A percentile compares a stretch with the other conserved stretches of the same genome.
These are phyloP conservation scores for Peronospora destructor DNA, from an alignment of 352 stramenopile species.

Conservation along the genomic window DNA sequence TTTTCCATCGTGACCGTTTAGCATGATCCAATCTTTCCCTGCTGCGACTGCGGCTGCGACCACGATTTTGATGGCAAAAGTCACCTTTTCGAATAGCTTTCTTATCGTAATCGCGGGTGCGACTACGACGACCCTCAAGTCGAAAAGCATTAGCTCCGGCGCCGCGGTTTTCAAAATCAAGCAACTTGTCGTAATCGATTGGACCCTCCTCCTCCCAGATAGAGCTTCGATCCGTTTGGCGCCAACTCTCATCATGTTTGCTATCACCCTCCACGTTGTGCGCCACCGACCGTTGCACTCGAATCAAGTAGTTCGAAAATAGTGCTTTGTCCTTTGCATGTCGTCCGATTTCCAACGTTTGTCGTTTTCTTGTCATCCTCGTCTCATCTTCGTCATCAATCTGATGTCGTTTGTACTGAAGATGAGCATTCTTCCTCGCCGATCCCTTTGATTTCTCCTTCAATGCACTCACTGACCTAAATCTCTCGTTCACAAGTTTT, in stretches of 20 bases:
- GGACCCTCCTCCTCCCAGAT: slow-evolving; percentile 49
- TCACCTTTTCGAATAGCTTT: slow-evolving; percentile 7
- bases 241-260: slow-evolving; percentile 2
- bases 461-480: slow-evolving; percentile 46
- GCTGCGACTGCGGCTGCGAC: slow-evolving; percentile 36
- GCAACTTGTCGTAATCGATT: slow-evolving; percentile 77
- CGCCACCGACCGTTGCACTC: slow-evolving; percentile 49
- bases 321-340: slow-evolving; percentile 57
- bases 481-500: slow-evolving; percentile 54
- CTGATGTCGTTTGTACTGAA: slow-evolving; percentile 57
- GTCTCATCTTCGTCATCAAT: slow-evolving; percentile 18
- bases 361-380: slow-evolving; percentile 7
- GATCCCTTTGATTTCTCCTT: slow-evolving; percentile 46
- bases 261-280: slow-evolving; percentile 24
- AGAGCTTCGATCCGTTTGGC: slow-evolving; percentile 4
- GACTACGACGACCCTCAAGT: slow-evolving; percentile 13
- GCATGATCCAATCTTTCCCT: slow-evolving; percentile 13
- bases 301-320: slow-evolving; percentile 51
- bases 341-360: slow-evolving; percentile 35
- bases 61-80: slow-evolving; percentile 8
- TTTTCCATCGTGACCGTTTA: slow-evolving; percentile 15
- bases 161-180: slow-evolving; percentile 53
- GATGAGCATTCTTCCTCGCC: slow-evolving; percentile 45
- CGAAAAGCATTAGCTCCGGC: slow-evolving; percentile 15
- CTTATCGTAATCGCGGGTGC: slow-evolving; percentile 7